Evolutionary conservation across 140 eudicot species (phyloP).

Genomic region (Erigeron philadelphicus): DNA sequence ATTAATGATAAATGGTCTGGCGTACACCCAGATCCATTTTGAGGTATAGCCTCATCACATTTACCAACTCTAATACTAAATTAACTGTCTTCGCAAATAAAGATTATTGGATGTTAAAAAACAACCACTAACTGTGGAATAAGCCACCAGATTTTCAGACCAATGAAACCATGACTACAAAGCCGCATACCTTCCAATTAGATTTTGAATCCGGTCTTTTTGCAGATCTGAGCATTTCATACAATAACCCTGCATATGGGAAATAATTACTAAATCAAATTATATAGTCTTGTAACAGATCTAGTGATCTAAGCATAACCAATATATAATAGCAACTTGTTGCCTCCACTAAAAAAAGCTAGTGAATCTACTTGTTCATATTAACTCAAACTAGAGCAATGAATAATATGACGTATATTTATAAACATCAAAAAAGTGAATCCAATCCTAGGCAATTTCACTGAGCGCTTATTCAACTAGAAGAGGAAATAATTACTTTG

Average conservation of each 20-base stretch:
- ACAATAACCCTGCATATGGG: slow-evolving; percentile 60
- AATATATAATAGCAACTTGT: background rate
- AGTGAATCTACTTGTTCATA: slow-evolving; percentile 3
- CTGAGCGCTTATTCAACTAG: background rate
- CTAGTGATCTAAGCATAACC: slow-evolving; percentile 19
- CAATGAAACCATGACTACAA: slow-evolving; percentile 4
- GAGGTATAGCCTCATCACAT: slow-evolving; percentile 9
- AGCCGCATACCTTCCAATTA: slow-evolving; percentile 78
- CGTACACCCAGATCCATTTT: slow-evolving; percentile 1
- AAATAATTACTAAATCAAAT: slow-evolving; percentile 18
- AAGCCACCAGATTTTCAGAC: slow-evolving; percentile 10
- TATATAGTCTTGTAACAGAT: background rate
- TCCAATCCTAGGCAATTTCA: background rate
- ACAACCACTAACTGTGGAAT: background rate
- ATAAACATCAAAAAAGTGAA: background rate
- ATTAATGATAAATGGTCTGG: background rate
- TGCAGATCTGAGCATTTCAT: slow-evolving; percentile 87
- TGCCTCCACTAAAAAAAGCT: slow-evolving; percentile 15
- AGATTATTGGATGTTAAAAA: background rate
- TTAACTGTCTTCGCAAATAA: background rate
- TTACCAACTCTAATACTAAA: slow-evolving; percentile 13
- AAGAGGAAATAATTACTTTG: background rate
- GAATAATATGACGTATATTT: slow-evolving; percentile 15
- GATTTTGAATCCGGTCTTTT: slow-evolving; percentile 76
- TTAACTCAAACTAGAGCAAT: slow-evolving; percentile 18